A percentile compares a stretch with the other conserved stretches of the same genome.
Conservation (phyloP, 1,139 yeast genomes). For the Taphrina flavorubra region DNA sequence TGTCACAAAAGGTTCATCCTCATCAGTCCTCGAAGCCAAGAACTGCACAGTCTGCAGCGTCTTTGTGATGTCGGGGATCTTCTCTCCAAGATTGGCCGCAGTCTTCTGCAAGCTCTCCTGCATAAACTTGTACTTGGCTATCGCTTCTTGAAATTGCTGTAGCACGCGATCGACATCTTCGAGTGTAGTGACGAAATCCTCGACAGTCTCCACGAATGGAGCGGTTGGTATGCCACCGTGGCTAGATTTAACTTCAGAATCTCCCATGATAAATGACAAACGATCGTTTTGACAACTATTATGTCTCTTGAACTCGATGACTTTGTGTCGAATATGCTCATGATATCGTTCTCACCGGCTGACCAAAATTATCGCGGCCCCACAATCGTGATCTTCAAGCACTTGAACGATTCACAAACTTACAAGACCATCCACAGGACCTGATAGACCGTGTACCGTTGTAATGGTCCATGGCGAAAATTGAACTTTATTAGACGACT, state of each 20-base stretch:
- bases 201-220: conserved; percentile 87
- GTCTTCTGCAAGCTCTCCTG: conserved; percentile 71
- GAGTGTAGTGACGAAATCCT: conserved; percentile 67
- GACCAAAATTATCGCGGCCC: background rate
- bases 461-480: too few relatives aligned
- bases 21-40: conserved; percentile 58
- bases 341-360: conserved; percentile 19
- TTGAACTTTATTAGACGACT: background rate
- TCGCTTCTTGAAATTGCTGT: conserved; percentile 70
- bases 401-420: too few relatives aligned
- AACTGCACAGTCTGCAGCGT: conserved; percentile 74
- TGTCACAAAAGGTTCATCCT: conserved; percentile 52
- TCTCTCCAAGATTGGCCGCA: conserved; percentile 67
- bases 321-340: conserved; percentile 3
- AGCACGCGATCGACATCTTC: conserved; percentile 75
- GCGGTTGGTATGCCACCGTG: conserved; percentile 91
- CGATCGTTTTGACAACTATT: too few relatives aligned
- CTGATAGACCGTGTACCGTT: too few relatives aligned
- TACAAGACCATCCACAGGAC: too few relatives aligned
- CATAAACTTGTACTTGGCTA: conserved; percentile 75
- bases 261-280: background rate
- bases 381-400: background rate
- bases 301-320: background rate
- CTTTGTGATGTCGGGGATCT: conserved; percentile 89
- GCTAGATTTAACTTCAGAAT: background rate